Evolutionary conservation across 768 basidiomycete species (phyloP), one percentile per base, ranked within the genome.

Genomic region (Cubamyces sp.): DNA sequence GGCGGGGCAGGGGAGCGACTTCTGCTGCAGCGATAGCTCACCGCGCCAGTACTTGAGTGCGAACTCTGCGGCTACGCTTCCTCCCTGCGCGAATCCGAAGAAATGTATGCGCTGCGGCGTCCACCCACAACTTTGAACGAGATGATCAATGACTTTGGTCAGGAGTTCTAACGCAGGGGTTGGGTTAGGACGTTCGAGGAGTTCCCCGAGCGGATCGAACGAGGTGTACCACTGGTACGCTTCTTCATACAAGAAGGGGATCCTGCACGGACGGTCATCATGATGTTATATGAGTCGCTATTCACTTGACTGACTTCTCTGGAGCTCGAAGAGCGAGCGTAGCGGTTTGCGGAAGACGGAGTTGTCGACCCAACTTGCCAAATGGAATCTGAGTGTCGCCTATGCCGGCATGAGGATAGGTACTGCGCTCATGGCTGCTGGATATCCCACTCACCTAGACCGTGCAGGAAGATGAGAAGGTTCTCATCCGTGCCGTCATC

Each of bases 291-390:
- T 30, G 18, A 46, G 42, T 8, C 16, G 18, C 19, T n/a, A 18
- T 12, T 16, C 4, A 19, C 6, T 37, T 23, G 9, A 76, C 83
- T 65, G 74, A 92, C 89, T 84, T 85, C 68, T 88, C 84, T 18
- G 93, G 88, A 2, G 89, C 94, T 50, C 90, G 85, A 11, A 96
- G 71, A 1, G 91, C 83, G n/a, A 96, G 83, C 1, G 85, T 80
- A 2, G 94, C 92, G 0, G 95, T 96, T 72, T 96, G 94, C 0
- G 94, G 95, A n/a, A 97, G 83, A 66, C 85, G 90, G 49, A 97
- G 74, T 11, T 84, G 82, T 21, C 78, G 79, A 11, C 87, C 93
- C 6, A 97, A 83, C 55, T 86, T 85, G 34, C 81, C 78, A 71
- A 97, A 96, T 1, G 93, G 92, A 3, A 76, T 48, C 61, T 89